Base-by-base conservation (phyloP, 352 stramenopile species). In the Phytophthora podocarpi region DNA sequence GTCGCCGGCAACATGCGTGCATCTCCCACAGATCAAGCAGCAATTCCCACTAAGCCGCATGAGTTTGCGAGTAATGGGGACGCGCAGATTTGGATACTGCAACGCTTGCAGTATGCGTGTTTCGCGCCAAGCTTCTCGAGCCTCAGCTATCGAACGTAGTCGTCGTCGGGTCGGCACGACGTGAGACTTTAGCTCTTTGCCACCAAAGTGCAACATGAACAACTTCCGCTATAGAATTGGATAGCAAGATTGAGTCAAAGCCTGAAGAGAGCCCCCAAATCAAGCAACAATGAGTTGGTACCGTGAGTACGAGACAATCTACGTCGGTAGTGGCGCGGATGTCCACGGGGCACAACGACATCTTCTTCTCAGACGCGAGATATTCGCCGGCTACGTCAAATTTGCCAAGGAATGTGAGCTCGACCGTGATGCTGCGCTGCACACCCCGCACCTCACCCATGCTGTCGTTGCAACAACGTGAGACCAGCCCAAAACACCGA, bases 341-440 rank as follows among this genome's bases (percentile, higher is more conserved):
- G 48, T 93, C 85, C 20, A 90, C 76, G 16, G 85, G 82, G 53
- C 78, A 89, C 21, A 72, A 53, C 23, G 80, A 70, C 13, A 89
- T 34, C 48, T 93, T 92, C 53, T 90, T 88, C 34, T 90, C 76
- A n/a, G 72, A 69, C 30, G 78, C 76, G 11, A 95, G 70, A 60
- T 90, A 90, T 72, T 95, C 84, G 41, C 86, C 83, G 8, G 83
- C 82, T 28, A 95, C 70, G 52, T 95, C 84, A 26, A 90, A 93
- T 40, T 91, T 92, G 45, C 79, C 79, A 32, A 95, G 58, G 53
- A 85, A 90, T 21, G 84, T 93, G 24, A 95, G 63, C 54, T 92
- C 82, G 15, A 90, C 81, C 0, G 78, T 89, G 47, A 92, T 76
- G 36, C 72, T 88, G 54, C 82, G 80, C 66, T 89, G 74, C 11